phyloP scores from a whole-genome alignment of 139 green algal genomes.

The Coelastrella sp. region DNA sequence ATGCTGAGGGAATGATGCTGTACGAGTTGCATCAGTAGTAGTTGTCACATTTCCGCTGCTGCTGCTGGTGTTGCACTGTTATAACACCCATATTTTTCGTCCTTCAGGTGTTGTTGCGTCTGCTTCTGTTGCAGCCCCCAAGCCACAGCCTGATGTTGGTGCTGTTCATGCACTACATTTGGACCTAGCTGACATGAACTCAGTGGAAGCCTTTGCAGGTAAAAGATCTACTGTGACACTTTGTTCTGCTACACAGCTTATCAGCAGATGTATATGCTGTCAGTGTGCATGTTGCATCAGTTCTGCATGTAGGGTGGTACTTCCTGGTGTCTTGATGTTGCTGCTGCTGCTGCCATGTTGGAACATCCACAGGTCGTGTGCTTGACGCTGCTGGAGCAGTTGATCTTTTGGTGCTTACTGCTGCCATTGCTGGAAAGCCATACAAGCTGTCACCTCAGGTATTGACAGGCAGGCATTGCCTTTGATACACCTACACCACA shows the following conservation, averaged over 20 bases:
- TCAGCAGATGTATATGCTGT: too few species aligned
- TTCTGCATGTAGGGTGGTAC: too few species aligned
- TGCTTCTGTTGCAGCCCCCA: neutral
- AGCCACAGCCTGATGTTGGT: neutral
- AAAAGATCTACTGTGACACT: neutral
- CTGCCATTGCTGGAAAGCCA: constrained; percentile 41
- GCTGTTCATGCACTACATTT: constrained; percentile 15
- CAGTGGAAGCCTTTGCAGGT: constrained; percentile 38
- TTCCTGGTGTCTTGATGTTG: too few species aligned
- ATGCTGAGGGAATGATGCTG: too few species aligned
- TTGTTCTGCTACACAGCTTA: too few species aligned
- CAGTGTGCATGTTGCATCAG: neutral
- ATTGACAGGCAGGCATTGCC: too few species aligned
- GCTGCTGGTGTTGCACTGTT: too few species aligned
- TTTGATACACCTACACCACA: neutral
- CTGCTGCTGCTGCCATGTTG: neutral
- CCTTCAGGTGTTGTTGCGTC: constrained; percentile 30
- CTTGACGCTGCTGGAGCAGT: constrained; percentile 21
- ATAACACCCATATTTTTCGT: neutral
- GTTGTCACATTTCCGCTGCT: too few species aligned
- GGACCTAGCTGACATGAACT: constrained; percentile 39
- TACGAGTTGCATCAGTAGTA: too few species aligned
- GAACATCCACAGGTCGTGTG: neutral
- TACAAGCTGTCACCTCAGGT: constrained; percentile 45
- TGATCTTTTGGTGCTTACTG: constrained; percentile 38